Evolutionary conservation across 1,284 basidiomycete genomes (phyloP).

Genomic region (Fomitopsis palustris): DNA sequence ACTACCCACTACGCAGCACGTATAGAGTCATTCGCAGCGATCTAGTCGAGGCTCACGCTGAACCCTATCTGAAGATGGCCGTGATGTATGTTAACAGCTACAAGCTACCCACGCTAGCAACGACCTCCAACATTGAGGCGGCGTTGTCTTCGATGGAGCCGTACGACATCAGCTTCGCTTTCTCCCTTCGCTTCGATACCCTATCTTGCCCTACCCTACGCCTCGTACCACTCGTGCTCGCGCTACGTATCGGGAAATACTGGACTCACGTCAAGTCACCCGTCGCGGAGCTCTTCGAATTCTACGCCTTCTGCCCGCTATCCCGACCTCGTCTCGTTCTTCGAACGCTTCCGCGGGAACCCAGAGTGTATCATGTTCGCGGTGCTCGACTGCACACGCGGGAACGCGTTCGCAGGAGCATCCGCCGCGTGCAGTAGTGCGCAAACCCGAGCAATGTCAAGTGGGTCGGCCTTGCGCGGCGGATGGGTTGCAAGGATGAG

Average conservation of each 20-base stretch:
- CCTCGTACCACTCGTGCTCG: conserved; percentile 19
- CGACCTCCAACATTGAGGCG: neutral
- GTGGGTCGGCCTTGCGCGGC: conserved; percentile 49
- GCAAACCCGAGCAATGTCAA: conserved; percentile 47
- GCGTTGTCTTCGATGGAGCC: conserved; percentile 2
- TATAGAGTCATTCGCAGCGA: neutral
- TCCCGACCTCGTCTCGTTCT: conserved; percentile 27
- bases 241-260: conserved; percentile 14
- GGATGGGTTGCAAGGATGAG: conserved; percentile 61
- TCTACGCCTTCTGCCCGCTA: conserved; percentile 13
- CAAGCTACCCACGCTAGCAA: neutral
- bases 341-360: conserved; percentile 32
- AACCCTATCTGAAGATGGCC: neutral
- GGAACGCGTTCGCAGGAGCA: conserved; percentile 42
- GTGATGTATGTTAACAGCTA: neutral
- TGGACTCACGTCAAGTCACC: conserved; percentile 14
- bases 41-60: conserved; percentile 35
- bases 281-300: conserved; percentile 13
- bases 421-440: conserved; percentile 64
- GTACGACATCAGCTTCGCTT: conserved; percentile 12
- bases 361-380: conserved; percentile 40
- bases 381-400: conserved; percentile 40
- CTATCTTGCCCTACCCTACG: conserved; percentile 12
- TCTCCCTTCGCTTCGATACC: conserved; percentile 7
- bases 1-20: neutral